These are phyloP conservation scores for Kandelia obovata DNA, from an alignment of 345 rosid species.

Conservation along the genomic window DNA sequence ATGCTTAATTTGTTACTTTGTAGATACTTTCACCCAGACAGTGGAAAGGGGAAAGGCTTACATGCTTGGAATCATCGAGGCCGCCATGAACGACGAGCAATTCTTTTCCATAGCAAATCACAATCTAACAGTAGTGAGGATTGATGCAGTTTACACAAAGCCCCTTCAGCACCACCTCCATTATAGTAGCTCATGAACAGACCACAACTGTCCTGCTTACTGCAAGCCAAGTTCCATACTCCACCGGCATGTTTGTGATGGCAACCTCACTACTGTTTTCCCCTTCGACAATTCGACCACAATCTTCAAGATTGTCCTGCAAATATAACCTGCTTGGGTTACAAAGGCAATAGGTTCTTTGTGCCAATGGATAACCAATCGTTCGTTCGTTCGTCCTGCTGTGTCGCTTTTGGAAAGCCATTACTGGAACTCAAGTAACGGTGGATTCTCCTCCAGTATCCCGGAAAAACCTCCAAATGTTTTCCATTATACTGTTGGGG, in stretches of 20 bases:
- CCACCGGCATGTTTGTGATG: slow-evolving; percentile 36
- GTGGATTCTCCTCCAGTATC: slow-evolving; percentile 1
- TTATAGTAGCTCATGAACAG: slow-evolving; percentile 67
- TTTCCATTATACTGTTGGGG: slow-evolving; percentile 17
- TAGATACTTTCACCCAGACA: slow-evolving; percentile 46
- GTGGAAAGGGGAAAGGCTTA: slow-evolving; percentile 56
- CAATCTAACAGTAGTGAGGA: slow-evolving; percentile 50
- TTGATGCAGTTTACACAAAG: slow-evolving; percentile 59
- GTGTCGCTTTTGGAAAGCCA: slow-evolving; percentile 3
- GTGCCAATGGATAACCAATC: slow-evolving; percentile 19
- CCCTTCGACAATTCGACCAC: slow-evolving; percentile 58
- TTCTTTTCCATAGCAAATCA: slow-evolving; percentile 58
- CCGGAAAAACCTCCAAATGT: slow-evolving; percentile 11
- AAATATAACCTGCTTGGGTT: neutral
- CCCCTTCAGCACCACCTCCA: slow-evolving; percentile 49
- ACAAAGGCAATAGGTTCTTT: neutral
- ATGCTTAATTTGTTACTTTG: neutral
- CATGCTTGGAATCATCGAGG: slow-evolving; percentile 58
- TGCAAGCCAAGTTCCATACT: slow-evolving; percentile 30
- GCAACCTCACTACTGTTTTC: slow-evolving; percentile 48
- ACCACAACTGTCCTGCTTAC: slow-evolving; percentile 58
- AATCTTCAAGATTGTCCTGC: neutral
- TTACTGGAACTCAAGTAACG: neutral
- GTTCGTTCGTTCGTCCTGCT: slow-evolving; percentile 7
- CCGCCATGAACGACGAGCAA: slow-evolving; percentile 58